Evolutionary conservation across 139 green algal genomes (phyloP), one percentile per base, ranked within the genome.

Genomic region (Ettlia oleoabundans): DNA sequence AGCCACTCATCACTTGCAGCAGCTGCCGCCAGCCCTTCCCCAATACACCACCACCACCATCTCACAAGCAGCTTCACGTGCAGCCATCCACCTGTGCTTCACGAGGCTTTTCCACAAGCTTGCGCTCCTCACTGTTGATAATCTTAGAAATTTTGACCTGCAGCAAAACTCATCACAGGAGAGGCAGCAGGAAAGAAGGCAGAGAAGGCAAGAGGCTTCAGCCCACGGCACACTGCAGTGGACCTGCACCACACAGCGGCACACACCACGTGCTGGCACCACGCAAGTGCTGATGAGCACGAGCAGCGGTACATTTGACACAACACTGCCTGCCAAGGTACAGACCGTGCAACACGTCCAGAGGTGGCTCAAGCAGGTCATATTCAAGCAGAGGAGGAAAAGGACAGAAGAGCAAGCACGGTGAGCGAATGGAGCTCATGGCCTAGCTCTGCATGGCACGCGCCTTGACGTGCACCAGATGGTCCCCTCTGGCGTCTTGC

Each of bases 51-150:
- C 47, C 47, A 15, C 58, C 10, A 24, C 58, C 58, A 15, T 8
- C 19, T 30, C 21, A 24, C 58, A 19, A 66, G 58, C 19, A 30
- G 64, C 21, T 9, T 30, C 64, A 9, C 9, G 21, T 32, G 28
- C 64, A 41, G 64, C 32, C 13, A n/a, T n/a, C 21, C 28, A 66
- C 72, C 78, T 90, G 76, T 63, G 90, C 32, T 40, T 87, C 86
- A 30, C 73, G 63, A 22, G 99, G 90, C 90, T 98, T 47, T 91
- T 99, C 97, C 64, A 99, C 88, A 75, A 99, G 88, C 89, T 95
- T 91, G 43, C 84, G 85, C 90, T 99, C 96, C 53, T 99, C 94
- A 24, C 71, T 69, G 53, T 72, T 86, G 7, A 98, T 79, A 51
- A 87, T 89, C 84, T 94, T 95, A 65, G 97, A 97, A 76, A 99